phyloP scores from a whole-genome alignment of 371 early-diverging fungal genomes.

The Rhizopus delemar region DNA sequence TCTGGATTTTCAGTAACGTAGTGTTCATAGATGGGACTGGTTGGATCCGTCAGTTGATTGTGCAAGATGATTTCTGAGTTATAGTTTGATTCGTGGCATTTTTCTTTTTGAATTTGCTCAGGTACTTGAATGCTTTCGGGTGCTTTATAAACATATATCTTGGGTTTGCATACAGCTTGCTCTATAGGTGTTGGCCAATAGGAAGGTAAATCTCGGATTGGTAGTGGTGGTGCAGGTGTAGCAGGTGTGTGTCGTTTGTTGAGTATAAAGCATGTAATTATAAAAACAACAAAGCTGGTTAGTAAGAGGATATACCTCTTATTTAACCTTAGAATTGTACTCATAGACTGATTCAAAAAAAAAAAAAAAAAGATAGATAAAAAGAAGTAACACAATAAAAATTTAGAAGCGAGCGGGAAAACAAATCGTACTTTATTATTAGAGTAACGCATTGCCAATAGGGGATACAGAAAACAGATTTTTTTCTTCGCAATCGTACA shows the following conservation, averaged over 20 bases:
- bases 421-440: background rate
- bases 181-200: slow-evolving; percentile 60
- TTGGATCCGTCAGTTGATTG: slow-evolving; percentile 47
- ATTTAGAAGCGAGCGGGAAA: background rate
- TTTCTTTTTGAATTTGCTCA: slow-evolving; percentile 28
- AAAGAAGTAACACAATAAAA: background rate
- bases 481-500: slow-evolving; percentile 40
- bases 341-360: slow-evolving; percentile 1
- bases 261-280: slow-evolving; percentile 7
- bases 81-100: slow-evolving; percentile 49
- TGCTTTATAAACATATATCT: slow-evolving; percentile 57
- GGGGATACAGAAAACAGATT: slow-evolving; percentile 11
- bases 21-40: slow-evolving; percentile 38
- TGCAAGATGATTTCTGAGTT: slow-evolving; percentile 49
- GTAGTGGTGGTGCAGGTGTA: slow-evolving; percentile 41
- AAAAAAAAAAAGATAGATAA: background rate
- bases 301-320: slow-evolving; percentile 19
- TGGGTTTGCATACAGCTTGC: slow-evolving; percentile 51
- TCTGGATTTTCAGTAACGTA: slow-evolving; percentile 56
- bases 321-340: slow-evolving; percentile 16
- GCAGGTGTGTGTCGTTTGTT: slow-evolving; percentile 7
- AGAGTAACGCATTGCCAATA: background rate
- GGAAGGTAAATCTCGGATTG: slow-evolving; percentile 24
- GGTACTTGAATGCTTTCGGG: slow-evolving; percentile 45
- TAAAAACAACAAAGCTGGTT: slow-evolving; percentile 3